Conservation (phyloP, 2,329 filamentous ascomycete genomes). For the Colletotrichum magnum region DNA sequence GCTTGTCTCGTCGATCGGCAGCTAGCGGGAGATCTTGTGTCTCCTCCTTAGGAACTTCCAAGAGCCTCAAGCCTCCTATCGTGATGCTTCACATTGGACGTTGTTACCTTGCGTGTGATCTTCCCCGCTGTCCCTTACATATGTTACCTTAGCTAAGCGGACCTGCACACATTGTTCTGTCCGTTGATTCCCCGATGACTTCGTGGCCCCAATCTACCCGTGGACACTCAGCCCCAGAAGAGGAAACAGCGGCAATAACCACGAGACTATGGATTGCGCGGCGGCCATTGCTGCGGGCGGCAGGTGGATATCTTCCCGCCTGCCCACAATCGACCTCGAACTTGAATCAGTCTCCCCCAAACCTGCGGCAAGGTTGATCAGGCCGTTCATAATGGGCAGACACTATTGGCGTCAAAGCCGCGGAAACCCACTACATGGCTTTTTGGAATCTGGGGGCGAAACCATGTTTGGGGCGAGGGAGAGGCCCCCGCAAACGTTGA, state of each 20-base stretch:
- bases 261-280: not conserved
- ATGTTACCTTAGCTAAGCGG: not conserved
- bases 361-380: not conserved
- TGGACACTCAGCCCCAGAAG: not conserved
- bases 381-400: not conserved
- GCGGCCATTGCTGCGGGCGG: not conserved
- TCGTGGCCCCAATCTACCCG: not conserved
- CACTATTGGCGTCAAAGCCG: not conserved
- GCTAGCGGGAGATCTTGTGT: conserved; percentile 9
- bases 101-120: too few species aligned
- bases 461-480: not conserved
- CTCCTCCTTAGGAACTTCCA: not conserved
- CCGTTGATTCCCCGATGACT: not conserved
- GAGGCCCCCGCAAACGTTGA: not conserved
- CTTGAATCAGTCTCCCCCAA: not conserved
- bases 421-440: not conserved
- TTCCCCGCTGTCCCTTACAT: too few species aligned
- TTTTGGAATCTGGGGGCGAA: not conserved
- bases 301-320: not conserved
- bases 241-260: not conserved
- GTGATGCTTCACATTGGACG: too few species aligned
- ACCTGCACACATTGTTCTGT: not conserved
- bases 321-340: not conserved
- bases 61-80: not conserved
- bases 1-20: conserved; percentile 22